These are phyloP conservation scores for Lathyrus aphaca DNA, from an alignment of 306 rosid species.

Conservation along the genomic window DNA sequence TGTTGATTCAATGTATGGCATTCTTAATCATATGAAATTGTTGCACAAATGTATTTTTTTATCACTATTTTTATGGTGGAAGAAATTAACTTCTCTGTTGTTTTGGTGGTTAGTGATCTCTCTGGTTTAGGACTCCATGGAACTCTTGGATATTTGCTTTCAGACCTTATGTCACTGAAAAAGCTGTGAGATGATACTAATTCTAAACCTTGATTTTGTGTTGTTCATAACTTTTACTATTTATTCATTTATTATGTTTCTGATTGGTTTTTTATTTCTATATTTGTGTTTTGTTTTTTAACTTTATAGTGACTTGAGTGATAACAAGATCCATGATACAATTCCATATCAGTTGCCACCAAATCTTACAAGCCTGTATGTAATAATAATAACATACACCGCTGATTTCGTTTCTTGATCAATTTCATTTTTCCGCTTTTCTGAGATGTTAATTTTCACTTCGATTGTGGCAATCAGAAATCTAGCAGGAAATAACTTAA, in stretches of 20 bases:
- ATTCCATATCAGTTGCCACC: slow-evolving; percentile 94
- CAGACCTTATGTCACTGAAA: slow-evolving; percentile 69
- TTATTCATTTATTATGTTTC: background rate
- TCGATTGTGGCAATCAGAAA: slow-evolving; percentile 57
- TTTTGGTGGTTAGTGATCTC: slow-evolving; percentile 57
- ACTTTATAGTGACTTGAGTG: slow-evolving; percentile 71
- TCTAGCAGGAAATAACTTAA: slow-evolving; percentile 75
- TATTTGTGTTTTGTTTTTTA: slow-evolving; percentile 1
- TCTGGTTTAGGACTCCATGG: slow-evolving; percentile 90
- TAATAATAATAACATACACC: slow-evolving; percentile 54
- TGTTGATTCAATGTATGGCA: slow-evolving; percentile 82
- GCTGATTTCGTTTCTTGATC: slow-evolving; percentile 30
- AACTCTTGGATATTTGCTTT: slow-evolving; percentile 88
- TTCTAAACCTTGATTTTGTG: slow-evolving; percentile 21
- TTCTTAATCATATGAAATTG: slow-evolving; percentile 31
- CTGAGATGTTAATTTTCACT: slow-evolving; percentile 13
- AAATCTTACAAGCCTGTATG: slow-evolving; percentile 96
- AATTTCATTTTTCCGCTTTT: slow-evolving; percentile 22
- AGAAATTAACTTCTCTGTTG: slow-evolving; percentile 41
- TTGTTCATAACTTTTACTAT: slow-evolving; percentile 13
- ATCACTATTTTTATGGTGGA: slow-evolving; percentile 12
- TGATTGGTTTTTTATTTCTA: slow-evolving; percentile 1
- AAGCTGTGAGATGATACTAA: slow-evolving; percentile 63
- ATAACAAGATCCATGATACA: slow-evolving; percentile 75
- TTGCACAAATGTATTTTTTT: slow-evolving; percentile 11